Evolutionary conservation across 441 rosid species (phyloP).

Genomic region (Macaranga tanarius): DNA sequence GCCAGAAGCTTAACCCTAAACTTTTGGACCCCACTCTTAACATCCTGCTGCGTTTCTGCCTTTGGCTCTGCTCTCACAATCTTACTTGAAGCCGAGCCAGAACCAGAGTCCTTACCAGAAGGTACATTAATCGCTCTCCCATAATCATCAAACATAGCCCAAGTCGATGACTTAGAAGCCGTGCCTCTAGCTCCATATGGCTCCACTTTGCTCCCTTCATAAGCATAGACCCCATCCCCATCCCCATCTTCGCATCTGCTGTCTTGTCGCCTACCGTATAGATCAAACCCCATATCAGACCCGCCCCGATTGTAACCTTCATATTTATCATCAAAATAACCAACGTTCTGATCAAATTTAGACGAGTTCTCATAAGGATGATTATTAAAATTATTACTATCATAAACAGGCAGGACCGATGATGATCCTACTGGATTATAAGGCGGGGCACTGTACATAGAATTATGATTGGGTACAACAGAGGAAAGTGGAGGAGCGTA

Average conservation of each 20-base stretch:
- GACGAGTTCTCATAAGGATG: conserved; percentile 46
- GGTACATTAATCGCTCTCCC: conserved; percentile 72
- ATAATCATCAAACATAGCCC: conserved; percentile 84
- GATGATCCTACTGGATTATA: conserved; percentile 48
- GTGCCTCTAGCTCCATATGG: conserved; percentile 97
- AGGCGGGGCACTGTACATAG: conserved; percentile 45
- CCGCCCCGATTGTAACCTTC: conserved; percentile 43
- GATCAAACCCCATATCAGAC: conserved; percentile 58
- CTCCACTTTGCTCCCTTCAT: conserved; percentile 81
- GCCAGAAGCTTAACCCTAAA: conserved; percentile 88
- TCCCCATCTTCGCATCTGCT: conserved; percentile 56
- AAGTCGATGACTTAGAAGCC: conserved; percentile 70
- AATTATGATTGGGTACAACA: conserved; percentile 17
- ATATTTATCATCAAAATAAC: conserved; percentile 48
- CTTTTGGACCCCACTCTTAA: conserved; percentile 83
- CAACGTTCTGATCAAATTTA: conserved; percentile 52
- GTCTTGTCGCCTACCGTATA: conserved; percentile 58
- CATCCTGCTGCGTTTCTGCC: conserved; percentile 83
- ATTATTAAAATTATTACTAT: not conserved
- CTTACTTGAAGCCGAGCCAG: conserved; percentile 45
- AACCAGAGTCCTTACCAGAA: conserved; percentile 52
- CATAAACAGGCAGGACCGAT: conserved; percentile 41
- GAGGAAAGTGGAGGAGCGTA: conserved; percentile 35
- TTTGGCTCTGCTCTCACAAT: conserved; percentile 90
- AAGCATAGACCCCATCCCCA: conserved; percentile 86